Percentiles rank a stretch among this genome's conserved stretches.
phyloP scores from a whole-genome alignment of 192 early-diverging fungal genomes.

The Rhizophagus prolifer region DNA sequence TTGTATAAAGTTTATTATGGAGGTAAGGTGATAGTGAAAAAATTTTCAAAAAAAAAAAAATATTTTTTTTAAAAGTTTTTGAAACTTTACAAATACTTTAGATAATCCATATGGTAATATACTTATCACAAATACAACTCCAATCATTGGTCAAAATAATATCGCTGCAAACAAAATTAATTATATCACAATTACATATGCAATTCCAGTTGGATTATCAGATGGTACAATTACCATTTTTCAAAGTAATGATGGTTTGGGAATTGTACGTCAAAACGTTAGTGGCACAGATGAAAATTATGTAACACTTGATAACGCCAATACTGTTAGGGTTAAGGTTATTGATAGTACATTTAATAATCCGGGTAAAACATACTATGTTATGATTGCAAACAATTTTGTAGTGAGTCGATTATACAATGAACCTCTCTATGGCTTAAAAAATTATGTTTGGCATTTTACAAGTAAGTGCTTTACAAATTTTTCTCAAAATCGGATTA shows the following conservation, averaged over 20 bases:
- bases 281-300: neutral
- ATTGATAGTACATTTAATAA: neutral
- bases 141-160: neutral
- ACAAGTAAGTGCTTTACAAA: neutral
- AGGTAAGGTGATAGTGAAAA: neutral
- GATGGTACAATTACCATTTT: neutral
- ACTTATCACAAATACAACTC: neutral
- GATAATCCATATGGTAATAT: neutral
- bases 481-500: neutral
- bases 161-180: neutral
- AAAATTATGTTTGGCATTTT: neutral
- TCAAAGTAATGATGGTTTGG: neutral
- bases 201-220: neutral
- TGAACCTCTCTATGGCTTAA: neutral
- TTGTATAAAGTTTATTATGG: neutral
- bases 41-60: neutral
- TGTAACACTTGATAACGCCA: neutral
- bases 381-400: constrained; percentile 13
- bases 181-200: neutral
- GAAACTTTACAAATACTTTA: neutral
- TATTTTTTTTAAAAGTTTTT: neutral
- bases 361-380: neutral
- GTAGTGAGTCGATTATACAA: neutral
- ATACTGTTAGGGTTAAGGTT: neutral
- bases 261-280: neutral